Conservation (phyloP, 1,284 basidiomycete genomes). For the Cryptococcus maquisensis region DNA sequence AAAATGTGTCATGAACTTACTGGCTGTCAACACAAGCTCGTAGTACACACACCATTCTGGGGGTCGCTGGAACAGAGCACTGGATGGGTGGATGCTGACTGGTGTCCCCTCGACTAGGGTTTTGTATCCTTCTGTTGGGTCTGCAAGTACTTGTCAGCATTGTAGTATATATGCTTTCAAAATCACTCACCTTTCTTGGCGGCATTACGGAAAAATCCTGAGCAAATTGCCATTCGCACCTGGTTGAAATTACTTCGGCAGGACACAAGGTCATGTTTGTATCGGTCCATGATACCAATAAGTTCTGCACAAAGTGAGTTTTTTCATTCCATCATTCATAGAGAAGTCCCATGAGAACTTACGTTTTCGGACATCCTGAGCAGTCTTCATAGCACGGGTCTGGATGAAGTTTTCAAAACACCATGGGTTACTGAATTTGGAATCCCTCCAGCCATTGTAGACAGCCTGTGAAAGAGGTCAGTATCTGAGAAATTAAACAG, state of each 20-base stretch:
- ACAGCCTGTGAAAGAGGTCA: conserved; percentile 58
- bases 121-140: conserved; percentile 73
- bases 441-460: conserved; percentile 96
- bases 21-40: conserved; percentile 67
- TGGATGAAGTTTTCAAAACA: conserved; percentile 98
- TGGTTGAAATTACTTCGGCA: conserved; percentile 87
- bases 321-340: neutral
- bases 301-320: conserved; percentile 56
- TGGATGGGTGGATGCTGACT: conserved; percentile 95
- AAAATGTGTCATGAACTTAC: conserved; percentile 40
- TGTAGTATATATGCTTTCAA: neutral
- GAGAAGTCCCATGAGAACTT: conserved; percentile 6
- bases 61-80: conserved; percentile 92
- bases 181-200: conserved; percentile 74
- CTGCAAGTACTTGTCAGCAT: conserved; percentile 16
- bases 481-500: neutral
- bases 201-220: conserved; percentile 92
- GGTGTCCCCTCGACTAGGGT: conserved; percentile 95
- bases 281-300: conserved; percentile 97
- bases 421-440: conserved; percentile 94
- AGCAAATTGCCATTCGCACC: conserved; percentile 92
- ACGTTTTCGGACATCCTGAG: conserved; percentile 92
- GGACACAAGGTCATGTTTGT: conserved; percentile 82
- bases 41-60: conserved; percentile 75
- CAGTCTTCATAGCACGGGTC: conserved; percentile 92